Conservation (phyloP, 2,329 filamentous ascomycete genomes). For the Colletotrichum simmondsii region DNA sequence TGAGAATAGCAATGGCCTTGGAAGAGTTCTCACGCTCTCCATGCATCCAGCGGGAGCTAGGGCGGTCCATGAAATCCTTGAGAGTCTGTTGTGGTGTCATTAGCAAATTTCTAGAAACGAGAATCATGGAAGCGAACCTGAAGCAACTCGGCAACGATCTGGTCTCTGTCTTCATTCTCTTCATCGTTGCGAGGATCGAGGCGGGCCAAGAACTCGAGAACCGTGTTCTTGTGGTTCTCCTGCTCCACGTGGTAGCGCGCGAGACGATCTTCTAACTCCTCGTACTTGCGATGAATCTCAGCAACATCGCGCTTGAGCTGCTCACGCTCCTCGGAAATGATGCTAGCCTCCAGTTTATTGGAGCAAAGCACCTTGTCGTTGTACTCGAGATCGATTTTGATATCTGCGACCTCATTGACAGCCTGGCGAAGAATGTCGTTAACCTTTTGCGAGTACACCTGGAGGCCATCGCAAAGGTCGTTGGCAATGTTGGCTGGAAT, state of each 20-base stretch:
- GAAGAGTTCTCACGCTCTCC: slow-evolving; percentile 5
- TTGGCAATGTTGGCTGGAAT: slow-evolving; percentile 33
- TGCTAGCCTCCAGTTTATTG: slow-evolving; percentile 32
- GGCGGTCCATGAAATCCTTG: slow-evolving; percentile 21
- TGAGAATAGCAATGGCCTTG: slow-evolving; percentile 20
- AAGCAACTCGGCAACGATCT: slow-evolving; percentile 42
- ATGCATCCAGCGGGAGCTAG: slow-evolving; percentile 25
- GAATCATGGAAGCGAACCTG: slow-evolving; percentile 9
- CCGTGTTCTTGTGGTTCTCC: slow-evolving; percentile 32
- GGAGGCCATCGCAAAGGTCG: slow-evolving; percentile 32
- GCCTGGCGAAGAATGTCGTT: slow-evolving; percentile 37
- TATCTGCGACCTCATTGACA: slow-evolving; percentile 34
- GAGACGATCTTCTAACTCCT: slow-evolving; percentile 36
- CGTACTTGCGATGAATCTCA: slow-evolving; percentile 38
- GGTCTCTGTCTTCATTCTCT: slow-evolving; percentile 27
- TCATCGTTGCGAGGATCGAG: slow-evolving; percentile 23
- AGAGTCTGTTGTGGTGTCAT: slow-evolving; percentile 5
- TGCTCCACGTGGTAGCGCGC: slow-evolving; percentile 32
- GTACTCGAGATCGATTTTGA: slow-evolving; percentile 46
- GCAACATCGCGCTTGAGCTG: slow-evolving; percentile 36
- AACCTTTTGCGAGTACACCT: slow-evolving; percentile 43
- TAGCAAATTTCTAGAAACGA: neutral
- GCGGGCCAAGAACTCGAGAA: slow-evolving; percentile 30
- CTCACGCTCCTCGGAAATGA: slow-evolving; percentile 27
- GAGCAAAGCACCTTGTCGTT: slow-evolving; percentile 40